Evolutionary conservation across 129 eudicot species (phyloP).

Genomic region (Helichrysum umbraculigerum): DNA sequence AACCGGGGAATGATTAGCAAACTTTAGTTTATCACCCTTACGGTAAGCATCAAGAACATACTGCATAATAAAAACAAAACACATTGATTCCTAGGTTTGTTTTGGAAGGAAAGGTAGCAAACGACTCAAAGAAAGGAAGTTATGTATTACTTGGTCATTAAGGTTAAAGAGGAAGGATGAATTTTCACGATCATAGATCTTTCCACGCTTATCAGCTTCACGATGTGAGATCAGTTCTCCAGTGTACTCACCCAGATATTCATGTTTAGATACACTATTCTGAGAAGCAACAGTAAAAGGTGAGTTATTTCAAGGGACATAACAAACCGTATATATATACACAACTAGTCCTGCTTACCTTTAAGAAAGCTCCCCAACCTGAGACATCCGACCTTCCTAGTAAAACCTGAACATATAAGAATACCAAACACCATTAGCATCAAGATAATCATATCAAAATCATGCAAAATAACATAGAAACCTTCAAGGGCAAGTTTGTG

Average conservation of each 20-base stretch:
- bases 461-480: not conserved
- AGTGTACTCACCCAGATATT: slow-evolving; percentile 91
- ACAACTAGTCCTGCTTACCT: slow-evolving; percentile 45
- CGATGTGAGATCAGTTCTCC: slow-evolving; percentile 89
- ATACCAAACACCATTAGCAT: slow-evolving; percentile 19
- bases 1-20: slow-evolving; percentile 98
- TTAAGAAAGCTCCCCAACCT: slow-evolving; percentile 98
- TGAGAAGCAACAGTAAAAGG: slow-evolving; percentile 28
- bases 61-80: slow-evolving; percentile 42
- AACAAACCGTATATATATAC: not conserved
- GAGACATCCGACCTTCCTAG: slow-evolving; percentile 86
- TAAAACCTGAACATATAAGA: slow-evolving; percentile 56
- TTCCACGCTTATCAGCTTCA: slow-evolving; percentile 95
- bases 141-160: slow-evolving; percentile 62
- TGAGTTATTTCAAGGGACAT: slow-evolving; percentile 21
- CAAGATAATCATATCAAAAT: slow-evolving; percentile 1
- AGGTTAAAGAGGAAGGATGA: slow-evolving; percentile 85
- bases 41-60: slow-evolving; percentile 98
- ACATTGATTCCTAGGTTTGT: not conserved
- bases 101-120: not conserved
- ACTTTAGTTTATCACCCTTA: slow-evolving; percentile 93
- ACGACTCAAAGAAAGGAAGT: not conserved
- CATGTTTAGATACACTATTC: slow-evolving; percentile 84
- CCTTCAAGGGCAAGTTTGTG: not conserved
- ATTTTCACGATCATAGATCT: slow-evolving; percentile 80